Evolutionary conservation across 441 rosid species (phyloP), one percentile per base, ranked within the genome.

Genomic region (Mallotus japonicus): DNA sequence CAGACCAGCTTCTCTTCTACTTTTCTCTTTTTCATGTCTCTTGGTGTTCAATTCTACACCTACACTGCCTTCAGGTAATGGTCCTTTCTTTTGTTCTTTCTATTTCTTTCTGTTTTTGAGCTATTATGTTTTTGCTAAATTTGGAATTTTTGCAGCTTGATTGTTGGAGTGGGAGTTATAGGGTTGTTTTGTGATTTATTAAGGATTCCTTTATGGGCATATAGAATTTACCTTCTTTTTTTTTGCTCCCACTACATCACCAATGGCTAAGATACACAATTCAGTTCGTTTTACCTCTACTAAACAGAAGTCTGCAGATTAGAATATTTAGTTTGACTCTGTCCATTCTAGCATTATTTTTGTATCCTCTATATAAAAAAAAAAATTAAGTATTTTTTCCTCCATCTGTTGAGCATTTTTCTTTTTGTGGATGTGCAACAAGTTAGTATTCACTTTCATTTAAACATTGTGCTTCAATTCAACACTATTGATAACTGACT

Each of bases 51-150:
- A 56, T 93, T 91, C 87, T 89, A 89, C 74, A 85, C 88, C 84
- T 89, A 87, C 86, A 89, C 98, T 63, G 86, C 96, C 82, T 88
- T 91, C 89, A 87, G 93, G 98, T 93, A 83, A 32, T 59, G 37
- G 5, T 34, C 37, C 61, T 57, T 6, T 53, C 24, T n/a, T 3
- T 24, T 67, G 49, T 51, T 19, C 0, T 14, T 32, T 24, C 28
- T 24, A 24, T 24, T 24, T 24, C 28, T 24, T 24, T 24, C 28
- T 24, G 28, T 24, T 24, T 24, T 24, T 24, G 28, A 24, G 28
- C 28, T 24, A 24, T 24, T 24, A 24, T 24, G 28, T 24, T 24
- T 24, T 24, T 24, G 28, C 28, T 1, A 24, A 24, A 24, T 24
- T 24, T 24, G 28, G 28, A 24, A 24, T 24, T 24, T 24, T 1